Percentiles rank a stretch among this genome's conserved stretches.
phyloP scores from a whole-genome alignment of 257 asterid species.

The Parsonsia alboflavescens region DNA sequence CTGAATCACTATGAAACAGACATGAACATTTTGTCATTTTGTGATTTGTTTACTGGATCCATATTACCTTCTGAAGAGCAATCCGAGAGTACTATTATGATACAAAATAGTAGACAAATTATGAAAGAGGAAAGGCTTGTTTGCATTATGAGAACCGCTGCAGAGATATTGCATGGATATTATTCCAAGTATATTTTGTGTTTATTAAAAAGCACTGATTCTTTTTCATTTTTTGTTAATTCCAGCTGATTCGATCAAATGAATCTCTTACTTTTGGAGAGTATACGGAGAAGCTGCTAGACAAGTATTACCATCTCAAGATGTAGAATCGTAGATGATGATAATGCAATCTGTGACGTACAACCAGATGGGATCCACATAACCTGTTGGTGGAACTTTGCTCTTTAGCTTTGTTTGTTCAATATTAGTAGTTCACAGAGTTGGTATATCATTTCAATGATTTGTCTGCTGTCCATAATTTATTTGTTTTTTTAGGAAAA shows the following conservation, averaged over 20 bases:
- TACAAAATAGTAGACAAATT: no score
- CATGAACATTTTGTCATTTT: not conserved
- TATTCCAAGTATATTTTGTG: not conserved
- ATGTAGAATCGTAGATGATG: slow-evolving; percentile 21
- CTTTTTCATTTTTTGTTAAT: not conserved
- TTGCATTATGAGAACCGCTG: not conserved
- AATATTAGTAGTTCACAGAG: not conserved
- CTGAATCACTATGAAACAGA: not conserved
- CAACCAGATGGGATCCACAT: no score
- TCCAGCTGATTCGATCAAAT: slow-evolving; percentile 49
- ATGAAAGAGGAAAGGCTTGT: not conserved
- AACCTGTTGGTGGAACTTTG: not conserved
- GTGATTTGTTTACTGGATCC: not conserved
- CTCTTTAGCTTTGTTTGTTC: no score
- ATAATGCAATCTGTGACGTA: not conserved
- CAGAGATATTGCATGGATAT: no score
- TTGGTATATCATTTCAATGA: not conserved
- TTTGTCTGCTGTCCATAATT: not conserved
- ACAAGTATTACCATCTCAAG: slow-evolving; percentile 73
- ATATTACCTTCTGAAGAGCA: no score
- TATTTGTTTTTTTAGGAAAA: not conserved
- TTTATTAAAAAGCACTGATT: not conserved
- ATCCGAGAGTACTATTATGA: no score
- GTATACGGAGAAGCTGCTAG: slow-evolving; percentile 76
- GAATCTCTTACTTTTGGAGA: slow-evolving; percentile 82